These are phyloP conservation scores for Pseudonitzschia delicatissima DNA, from an alignment of 108 stramenopile genomes.

Conservation along the genomic window DNA sequence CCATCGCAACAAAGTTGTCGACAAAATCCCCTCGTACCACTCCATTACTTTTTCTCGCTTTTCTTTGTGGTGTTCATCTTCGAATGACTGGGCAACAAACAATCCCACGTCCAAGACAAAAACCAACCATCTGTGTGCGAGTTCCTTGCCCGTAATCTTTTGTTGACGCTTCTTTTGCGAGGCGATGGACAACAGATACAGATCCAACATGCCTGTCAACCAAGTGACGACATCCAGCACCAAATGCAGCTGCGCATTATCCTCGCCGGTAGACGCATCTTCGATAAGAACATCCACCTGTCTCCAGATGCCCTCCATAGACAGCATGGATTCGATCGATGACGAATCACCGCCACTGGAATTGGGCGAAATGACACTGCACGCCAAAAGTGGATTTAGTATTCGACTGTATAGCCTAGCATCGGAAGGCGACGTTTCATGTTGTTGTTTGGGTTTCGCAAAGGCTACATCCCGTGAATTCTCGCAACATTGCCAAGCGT, in stretches of 20 bases:
- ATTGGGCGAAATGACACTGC: conserved; percentile 19
- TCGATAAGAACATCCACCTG: conserved; percentile 17
- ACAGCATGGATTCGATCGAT: conserved; percentile 22
- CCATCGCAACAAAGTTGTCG: conserved; percentile 18
- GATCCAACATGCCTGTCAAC: conserved; percentile 27
- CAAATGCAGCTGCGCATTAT: not conserved
- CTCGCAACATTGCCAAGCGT: conserved; percentile 25
- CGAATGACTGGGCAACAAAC: conserved; percentile 13
- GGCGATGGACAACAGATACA: conserved; percentile 24
- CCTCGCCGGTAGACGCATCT: not conserved
- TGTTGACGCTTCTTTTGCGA: conserved; percentile 7
- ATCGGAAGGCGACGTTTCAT: not conserved
- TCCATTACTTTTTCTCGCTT: not conserved
- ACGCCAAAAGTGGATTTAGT: conserved; percentile 35
- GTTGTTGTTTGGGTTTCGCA: not conserved
- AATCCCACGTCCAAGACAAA: conserved; percentile 30
- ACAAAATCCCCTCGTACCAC: conserved; percentile 24
- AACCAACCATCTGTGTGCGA: conserved; percentile 32
- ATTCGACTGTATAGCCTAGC: conserved; percentile 8
- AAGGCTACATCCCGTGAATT: conserved; percentile 29
- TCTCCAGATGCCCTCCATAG: conserved; percentile 35
- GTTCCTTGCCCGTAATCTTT: conserved; percentile 23
- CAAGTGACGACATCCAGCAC: conserved; percentile 17
- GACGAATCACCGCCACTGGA: not conserved
- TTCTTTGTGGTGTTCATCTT: not conserved